Percentiles rank a stretch among this genome's conserved stretches.
Evolutionary conservation across 306 rosid species (phyloP).

Genomic region (Trifolium repens): DNA sequence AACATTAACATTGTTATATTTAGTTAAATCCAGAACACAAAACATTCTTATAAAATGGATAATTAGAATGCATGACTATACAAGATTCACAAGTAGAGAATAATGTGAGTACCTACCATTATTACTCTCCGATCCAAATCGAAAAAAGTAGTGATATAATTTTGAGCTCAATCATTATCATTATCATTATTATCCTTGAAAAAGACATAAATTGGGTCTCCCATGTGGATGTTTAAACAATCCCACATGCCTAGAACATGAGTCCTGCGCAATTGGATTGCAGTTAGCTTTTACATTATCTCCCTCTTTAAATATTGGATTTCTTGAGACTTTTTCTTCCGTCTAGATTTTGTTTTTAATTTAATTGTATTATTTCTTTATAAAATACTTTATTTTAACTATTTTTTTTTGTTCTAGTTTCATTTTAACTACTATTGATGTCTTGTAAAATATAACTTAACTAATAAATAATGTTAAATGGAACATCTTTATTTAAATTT

Average conservation of each 20-base stretch:
- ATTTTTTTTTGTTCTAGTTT: no score
- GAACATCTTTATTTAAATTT: no score
- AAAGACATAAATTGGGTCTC: slow-evolving; percentile 25
- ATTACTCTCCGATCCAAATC: slow-evolving; percentile 17
- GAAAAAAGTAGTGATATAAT: slow-evolving; percentile 10
- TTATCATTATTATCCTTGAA: background rate
- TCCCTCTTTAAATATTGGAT: background rate
- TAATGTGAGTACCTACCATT: background rate
- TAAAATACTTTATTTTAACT: no score
- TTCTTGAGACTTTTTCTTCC: background rate
- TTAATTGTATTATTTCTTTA: no score
- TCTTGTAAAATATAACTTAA: no score
- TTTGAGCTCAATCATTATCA: slow-evolving; percentile 35
- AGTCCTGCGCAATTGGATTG: slow-evolving; percentile 37
- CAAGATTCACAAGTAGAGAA: background rate
- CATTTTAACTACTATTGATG: no score
- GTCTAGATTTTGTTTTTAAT: no score
- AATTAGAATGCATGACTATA: background rate
- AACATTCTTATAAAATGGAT: no score
- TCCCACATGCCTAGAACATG: slow-evolving; percentile 45
- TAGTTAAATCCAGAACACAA: no score
- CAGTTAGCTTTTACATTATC: slow-evolving; percentile 8
- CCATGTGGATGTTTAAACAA: slow-evolving; percentile 41
- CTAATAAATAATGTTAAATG: no score
- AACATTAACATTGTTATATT: no score